Evolutionary conservation across 768 basidiomycete species (phyloP), one percentile per base, ranked within the genome.

Genomic region (Nidula microcarpa): DNA sequence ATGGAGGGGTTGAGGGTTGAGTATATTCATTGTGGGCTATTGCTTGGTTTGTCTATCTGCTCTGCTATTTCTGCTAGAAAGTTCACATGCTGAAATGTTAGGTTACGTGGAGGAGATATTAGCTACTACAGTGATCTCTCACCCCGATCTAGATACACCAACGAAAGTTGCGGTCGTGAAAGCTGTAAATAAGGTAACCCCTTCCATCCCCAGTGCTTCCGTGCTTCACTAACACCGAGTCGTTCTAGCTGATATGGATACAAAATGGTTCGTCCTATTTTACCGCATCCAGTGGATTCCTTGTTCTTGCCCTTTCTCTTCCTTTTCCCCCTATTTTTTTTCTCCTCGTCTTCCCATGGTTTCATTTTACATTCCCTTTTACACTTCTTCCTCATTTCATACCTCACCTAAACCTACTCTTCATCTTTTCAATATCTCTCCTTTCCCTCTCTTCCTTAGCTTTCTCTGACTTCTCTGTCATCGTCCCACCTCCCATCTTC

Each of bases 201-300:
- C 23, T 23, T 23, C 23, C 23, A 4, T 23, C 23, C 23, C 23
- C 23, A 23, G 4, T 4, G 23, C 4, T 23, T 23, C 23, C 2
- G 23, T 23, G 23, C 23, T 76, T 76, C 23, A 23, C 23, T 23
- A 4, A 23, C 23, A 4, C 23, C 23, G 23, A 23, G 2, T 50
- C 16, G 66, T 14, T 50, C 10, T 30, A 78, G 76, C 63, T 78
- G 16, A 58, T 78, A n/a, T 77, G 77, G 78, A 74, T 78, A 18
- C 78, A 79, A 60, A 79, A 78, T 34, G 60, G 43, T 5, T 9
- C 10, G 35, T 39, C 41, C n/a, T 36, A 0, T 4, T 11, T n/a
- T 18, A 41, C 14, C 34, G 37, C 9, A 18, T 32, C 4, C 17
- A 10, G 3, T 30, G 30, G 18, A 10, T 18, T 23, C 33, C 30